Conservation (phyloP, 176 grass and related monocot species). For the Musa acuminata region DNA sequence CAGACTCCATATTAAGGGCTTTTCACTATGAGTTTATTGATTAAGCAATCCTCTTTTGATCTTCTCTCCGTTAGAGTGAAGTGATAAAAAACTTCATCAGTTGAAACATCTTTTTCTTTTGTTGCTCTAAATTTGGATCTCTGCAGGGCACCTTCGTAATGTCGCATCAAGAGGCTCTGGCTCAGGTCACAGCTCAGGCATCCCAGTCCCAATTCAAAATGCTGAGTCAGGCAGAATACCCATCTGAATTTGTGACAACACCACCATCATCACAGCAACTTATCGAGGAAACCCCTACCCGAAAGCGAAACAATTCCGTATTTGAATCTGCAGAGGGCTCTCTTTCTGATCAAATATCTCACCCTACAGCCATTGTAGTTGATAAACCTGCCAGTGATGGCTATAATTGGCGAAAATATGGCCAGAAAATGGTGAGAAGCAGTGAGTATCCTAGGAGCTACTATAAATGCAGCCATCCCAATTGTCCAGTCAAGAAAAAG, state of each 20-base stretch:
- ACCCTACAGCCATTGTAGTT: slow-evolving; percentile 26
- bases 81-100: slow-evolving; percentile 5
- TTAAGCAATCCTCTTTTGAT: not conserved
- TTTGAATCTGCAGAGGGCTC: slow-evolving; percentile 40
- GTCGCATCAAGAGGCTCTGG: slow-evolving; percentile 81
- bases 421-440: slow-evolving; percentile 68
- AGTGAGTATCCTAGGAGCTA: slow-evolving; percentile 65
- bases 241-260: slow-evolving; percentile 19
- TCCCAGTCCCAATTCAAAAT: slow-evolving; percentile 47
- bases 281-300: slow-evolving; percentile 27
- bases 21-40: not conserved
- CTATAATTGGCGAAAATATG: slow-evolving; percentile 77
- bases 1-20: not conserved
- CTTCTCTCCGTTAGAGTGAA: not conserved
- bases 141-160: slow-evolving; percentile 65
- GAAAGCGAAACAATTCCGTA: slow-evolving; percentile 21
- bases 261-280: slow-evolving; percentile 24
- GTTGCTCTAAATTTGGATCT: slow-evolving; percentile 6
- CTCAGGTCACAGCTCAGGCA: slow-evolving; percentile 83
- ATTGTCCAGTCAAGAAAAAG: slow-evolving; percentile 72
- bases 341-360: slow-evolving; percentile 29
- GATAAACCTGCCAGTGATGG: slow-evolving; percentile 64
- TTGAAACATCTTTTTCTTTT: not conserved
- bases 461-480: slow-evolving; percentile 51
- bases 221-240: slow-evolving; percentile 32